Evolutionary conservation across 805 yeast genomes (phyloP).

Genomic region (Lachancea sp.): DNA sequence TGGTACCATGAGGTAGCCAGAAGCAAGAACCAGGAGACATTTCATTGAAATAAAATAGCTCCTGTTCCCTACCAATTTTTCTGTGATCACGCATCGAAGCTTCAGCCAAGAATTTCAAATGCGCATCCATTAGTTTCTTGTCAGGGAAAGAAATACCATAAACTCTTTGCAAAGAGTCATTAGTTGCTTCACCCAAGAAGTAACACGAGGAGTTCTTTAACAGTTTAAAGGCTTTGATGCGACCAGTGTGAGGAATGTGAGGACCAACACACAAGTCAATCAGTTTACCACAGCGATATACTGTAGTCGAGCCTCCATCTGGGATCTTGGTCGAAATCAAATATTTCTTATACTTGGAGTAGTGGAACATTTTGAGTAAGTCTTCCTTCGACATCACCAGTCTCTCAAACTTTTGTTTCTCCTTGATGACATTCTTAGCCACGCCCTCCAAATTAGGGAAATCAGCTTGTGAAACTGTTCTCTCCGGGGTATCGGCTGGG

Average conservation of each 20-base stretch:
- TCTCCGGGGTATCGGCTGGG: conserved; percentile 58
- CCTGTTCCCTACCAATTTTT: conserved; percentile 94
- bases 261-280: conserved; percentile 98
- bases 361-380: conserved; percentile 83
- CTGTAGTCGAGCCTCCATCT: conserved; percentile 93
- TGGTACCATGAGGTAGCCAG: conserved; percentile 99
- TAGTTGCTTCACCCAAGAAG: conserved; percentile 85
- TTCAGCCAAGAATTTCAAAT: conserved; percentile 88
- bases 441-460: conserved; percentile 78
- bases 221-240: conserved; percentile 88
- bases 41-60: conserved; percentile 90
- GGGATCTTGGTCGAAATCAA: conserved; percentile 84
- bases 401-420: conserved; percentile 92
- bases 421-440: conserved; percentile 85
- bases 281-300: conserved; percentile 94
- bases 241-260: conserved; percentile 95
- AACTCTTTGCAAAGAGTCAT: conserved; percentile 94
- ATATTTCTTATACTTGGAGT: conserved; percentile 92
- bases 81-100: conserved; percentile 96
- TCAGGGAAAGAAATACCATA: conserved; percentile 99
- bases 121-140: conserved; percentile 91
- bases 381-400: conserved; percentile 88
- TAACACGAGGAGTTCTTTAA: conserved; percentile 94
- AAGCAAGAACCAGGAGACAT: conserved; percentile 97
- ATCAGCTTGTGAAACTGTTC: conserved; percentile 73